Conservation (phyloP, 768 basidiomycete species). For the Russula dissimulans region DNA sequence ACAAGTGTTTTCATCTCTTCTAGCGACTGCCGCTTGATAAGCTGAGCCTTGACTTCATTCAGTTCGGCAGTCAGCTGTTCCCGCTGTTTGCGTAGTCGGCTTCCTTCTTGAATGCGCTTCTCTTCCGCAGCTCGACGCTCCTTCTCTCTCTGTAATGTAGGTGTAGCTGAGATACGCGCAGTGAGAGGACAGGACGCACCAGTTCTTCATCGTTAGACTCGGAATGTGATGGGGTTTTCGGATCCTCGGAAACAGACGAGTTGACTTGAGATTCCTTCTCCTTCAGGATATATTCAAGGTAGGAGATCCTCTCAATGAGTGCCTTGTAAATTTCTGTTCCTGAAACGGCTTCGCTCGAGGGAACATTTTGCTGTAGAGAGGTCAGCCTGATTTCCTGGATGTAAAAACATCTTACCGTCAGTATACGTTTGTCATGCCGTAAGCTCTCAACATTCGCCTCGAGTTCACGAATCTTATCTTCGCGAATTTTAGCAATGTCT, state of each 20-base stretch:
- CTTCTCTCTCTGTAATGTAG: slow-evolving; percentile 2
- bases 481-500: slow-evolving; percentile 32
- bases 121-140: slow-evolving; percentile 12
- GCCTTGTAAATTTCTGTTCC: slow-evolving; percentile 12
- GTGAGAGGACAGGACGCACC: not conserved
- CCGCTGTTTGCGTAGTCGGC: slow-evolving; percentile 17
- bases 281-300: slow-evolving; percentile 13
- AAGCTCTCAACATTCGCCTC: slow-evolving; percentile 16
- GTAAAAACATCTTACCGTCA: slow-evolving; percentile 5
- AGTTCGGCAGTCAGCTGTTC: slow-evolving; percentile 17
- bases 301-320: slow-evolving; percentile 1
- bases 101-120: slow-evolving; percentile 15
- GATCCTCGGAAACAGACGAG: not conserved
- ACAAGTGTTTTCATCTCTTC: slow-evolving; percentile 14
- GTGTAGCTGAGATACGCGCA: not conserved
- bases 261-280: slow-evolving; percentile 10
- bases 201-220: slow-evolving; percentile 10
- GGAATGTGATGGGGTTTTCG: not conserved
- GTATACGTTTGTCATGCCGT: slow-evolving; percentile 20
- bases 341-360: slow-evolving; percentile 9
- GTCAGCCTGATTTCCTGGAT: not conserved
- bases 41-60: slow-evolving; percentile 18
- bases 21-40: slow-evolving; percentile 13
- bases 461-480: slow-evolving; percentile 24
- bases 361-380: slow-evolving; percentile 8